Evolutionary conservation across 2,329 filamentous ascomycete species (phyloP).

Genomic region (Pseudophaeomoniella oleicola): DNA sequence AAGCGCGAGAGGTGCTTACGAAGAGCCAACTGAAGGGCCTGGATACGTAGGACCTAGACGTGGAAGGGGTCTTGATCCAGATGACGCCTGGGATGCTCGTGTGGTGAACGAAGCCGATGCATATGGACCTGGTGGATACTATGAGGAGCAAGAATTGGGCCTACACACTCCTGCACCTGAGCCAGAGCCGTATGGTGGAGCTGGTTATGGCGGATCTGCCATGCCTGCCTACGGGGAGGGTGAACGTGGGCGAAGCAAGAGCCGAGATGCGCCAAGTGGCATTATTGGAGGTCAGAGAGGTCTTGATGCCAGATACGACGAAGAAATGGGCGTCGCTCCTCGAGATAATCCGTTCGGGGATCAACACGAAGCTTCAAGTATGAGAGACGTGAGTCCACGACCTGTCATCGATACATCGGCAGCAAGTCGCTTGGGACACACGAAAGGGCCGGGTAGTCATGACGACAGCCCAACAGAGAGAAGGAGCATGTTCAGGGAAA

Average conservation of each 20-base stretch:
- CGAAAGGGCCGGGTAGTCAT: constrained; percentile 24
- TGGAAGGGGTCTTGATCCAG: constrained; percentile 55
- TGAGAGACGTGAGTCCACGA: constrained; percentile 60
- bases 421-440: constrained; percentile 18
- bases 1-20: constrained; percentile 57
- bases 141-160: constrained; percentile 64
- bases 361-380: constrained; percentile 45
- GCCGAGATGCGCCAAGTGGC: constrained; percentile 29
- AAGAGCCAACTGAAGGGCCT: constrained; percentile 31
- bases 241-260: constrained; percentile 26
- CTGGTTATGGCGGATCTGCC: constrained; percentile 22
- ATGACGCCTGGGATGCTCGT: constrained; percentile 73
- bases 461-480: constrained; percentile 51
- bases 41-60: constrained; percentile 19
- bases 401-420: constrained; percentile 40
- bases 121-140: constrained; percentile 41
- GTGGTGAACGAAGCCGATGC: constrained; percentile 49
- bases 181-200: constrained; percentile 23
- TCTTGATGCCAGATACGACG: constrained; percentile 29
- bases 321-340: constrained; percentile 26
- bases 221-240: constrained; percentile 19
- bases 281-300: constrained; percentile 23
- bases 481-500: constrained; percentile 55
- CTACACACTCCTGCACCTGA: constrained; percentile 20
- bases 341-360: constrained; percentile 57